phyloP scores from a whole-genome alignment of 345 rosid species.

The Mangifera indica region DNA sequence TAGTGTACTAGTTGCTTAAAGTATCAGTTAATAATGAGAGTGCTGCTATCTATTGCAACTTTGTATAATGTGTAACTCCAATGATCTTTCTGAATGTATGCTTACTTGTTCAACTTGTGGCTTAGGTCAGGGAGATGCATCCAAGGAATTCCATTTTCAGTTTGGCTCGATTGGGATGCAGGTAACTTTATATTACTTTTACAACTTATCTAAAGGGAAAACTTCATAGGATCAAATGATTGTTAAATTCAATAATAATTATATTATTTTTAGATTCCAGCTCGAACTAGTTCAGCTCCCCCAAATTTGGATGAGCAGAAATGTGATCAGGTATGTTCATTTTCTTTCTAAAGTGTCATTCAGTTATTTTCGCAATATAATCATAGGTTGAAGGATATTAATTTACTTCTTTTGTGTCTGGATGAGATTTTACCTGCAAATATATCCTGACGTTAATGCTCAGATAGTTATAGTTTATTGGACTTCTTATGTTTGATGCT shows the following conservation, averaged over 20 bases:
- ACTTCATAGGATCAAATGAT: background rate
- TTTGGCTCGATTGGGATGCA: slow-evolving; percentile 92
- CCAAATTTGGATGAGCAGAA: slow-evolving; percentile 98
- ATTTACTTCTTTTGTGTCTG: slow-evolving; percentile 6
- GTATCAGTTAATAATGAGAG: background rate
- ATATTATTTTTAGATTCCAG: slow-evolving; percentile 61
- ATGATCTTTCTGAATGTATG: slow-evolving; percentile 1
- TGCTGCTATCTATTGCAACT: background rate
- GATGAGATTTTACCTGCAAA: background rate
- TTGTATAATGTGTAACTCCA: background rate
- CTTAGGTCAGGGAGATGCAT: slow-evolving; percentile 52
- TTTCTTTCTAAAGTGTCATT: background rate
- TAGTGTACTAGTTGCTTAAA: background rate
- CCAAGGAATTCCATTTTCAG: slow-evolving; percentile 67
- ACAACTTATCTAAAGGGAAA: background rate
- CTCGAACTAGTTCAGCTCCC: slow-evolving; percentile 96
- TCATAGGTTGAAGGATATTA: background rate
- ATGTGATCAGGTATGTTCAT: slow-evolving; percentile 64
- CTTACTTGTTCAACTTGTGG: slow-evolving; percentile 18
- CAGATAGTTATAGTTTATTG: background rate
- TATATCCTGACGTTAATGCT: background rate
- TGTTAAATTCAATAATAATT: background rate
- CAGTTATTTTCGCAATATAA: slow-evolving; percentile 2
- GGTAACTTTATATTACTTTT: slow-evolving; percentile 31
- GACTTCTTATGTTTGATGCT: background rate